Base-by-base conservation (phyloP, 2,329 filamentous ascomycete genomes). In the Gyromitra esculenta region DNA sequence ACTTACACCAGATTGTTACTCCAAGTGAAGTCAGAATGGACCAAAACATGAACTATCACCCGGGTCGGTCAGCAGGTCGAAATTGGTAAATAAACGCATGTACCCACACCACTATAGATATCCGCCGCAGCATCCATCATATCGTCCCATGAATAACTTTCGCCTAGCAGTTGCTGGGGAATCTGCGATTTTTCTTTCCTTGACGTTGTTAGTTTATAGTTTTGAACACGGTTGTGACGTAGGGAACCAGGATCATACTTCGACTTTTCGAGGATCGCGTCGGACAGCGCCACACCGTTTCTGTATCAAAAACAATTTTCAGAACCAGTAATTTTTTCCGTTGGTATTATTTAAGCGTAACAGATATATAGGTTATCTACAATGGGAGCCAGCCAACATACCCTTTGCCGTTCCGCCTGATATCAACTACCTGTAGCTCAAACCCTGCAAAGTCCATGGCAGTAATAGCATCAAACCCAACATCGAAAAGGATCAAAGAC, bases 311-410 rank as follows among this genome's bases (percentile, higher is more conserved):
- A 81, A 71, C 18, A 41, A 63, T 6, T 56, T 69, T 74, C 73
- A 73, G 62, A 66, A 75, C 59, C 43, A 65, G 67, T 73, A 67
- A 43, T 37, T 35, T 62, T 48, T 57, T 45, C 60, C 54, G 45
- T 48, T 62, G 48, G 64, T 35, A 73, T 71, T 67, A 67, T 73
- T 73, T 65, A 31, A 41, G 56, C 60, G 60, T 62, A 48, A 69
- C 82, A 82, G 83, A 83, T 85, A 83, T 87, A 86, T 87, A 86
- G 85, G 88, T 87, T 79, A 80, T 86, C 89, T 94, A 97, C 87
- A 90, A 93, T 81, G 95, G 95, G 88, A 97, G 94, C 91, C 91
- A 91, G 86, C 91, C 89, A 86, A 99, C 96, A 89, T 99, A 99
- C 96, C 95, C 94, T 92, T 95, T 94, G 87, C 92, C 96, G 82